Evolutionary conservation across 768 basidiomycete genomes (phyloP), one percentile per base, ranked within the genome.

Genomic region (Hemileccinum rubropunctum): DNA sequence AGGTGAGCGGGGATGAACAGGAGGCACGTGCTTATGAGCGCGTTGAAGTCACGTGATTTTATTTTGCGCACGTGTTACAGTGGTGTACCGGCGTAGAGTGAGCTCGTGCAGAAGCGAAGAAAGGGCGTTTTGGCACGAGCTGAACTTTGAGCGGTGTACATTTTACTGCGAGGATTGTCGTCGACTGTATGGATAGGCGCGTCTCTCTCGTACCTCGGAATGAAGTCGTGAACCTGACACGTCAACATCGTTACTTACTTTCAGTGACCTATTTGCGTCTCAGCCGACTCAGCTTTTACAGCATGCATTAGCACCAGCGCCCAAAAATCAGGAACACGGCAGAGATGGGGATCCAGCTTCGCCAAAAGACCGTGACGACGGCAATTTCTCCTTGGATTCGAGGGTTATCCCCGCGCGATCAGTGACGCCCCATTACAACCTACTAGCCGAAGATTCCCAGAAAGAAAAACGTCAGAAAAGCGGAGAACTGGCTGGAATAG

Each of bases 231-330:
- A n/a, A 42, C 27, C 23, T 30, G 48, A 39, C 47, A n/a, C n/a
- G n/a, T n/a, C n/a, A n/a, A n/a, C n/a, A n/a, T n/a, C n/a, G n/a
- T n/a, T n/a, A n/a, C 26, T 48, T 44, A 21, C 27, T 49, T 51
- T 52, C 51, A 82, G 79, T 61, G 76, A 76, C 58, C 49, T 64
- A 21, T 69, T 63, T 20, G 73, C 74, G 53, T 78, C 80, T n/a
- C 82, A 84, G 53, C 72, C 81, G 6, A 78, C 78, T 17, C 77
- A 82, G 48, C 58, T 83, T 35, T 62, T 84, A 43, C 65, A 75
- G 44, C 71, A 77, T 49, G 71, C 79, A 7, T 57, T 83, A 18
- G 66, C 67, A 37, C 46, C 57, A 15, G 44, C 45, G n/a, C 46
- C 48, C 36, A 49, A 53, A 59, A 34, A 53, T 41, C 54, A 42